Evolutionary conservation across 2,329 filamentous ascomycete species (phyloP), one percentile per base, ranked within the genome.

Genomic region (Blumeria hordei): DNA sequence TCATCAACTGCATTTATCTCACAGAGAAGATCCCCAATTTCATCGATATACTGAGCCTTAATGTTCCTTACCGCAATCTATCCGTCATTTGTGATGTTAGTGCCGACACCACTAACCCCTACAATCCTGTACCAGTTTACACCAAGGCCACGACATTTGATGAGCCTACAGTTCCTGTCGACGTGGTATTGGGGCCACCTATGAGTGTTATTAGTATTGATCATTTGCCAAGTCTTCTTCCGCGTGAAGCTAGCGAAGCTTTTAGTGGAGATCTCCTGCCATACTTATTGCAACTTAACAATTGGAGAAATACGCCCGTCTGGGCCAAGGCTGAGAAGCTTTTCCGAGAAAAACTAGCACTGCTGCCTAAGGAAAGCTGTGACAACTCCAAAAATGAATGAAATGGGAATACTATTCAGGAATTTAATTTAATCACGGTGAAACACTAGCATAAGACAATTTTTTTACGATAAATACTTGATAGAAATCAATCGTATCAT

Each of bases 1-100:
- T 88, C 66, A 74, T 92, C 67, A 93, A 92, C 72, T 88, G 83
- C 75, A 90, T 94, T 67, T 94, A 94, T 70, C 79, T 95, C 44
- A 78, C 74, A 58, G 72, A 78, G 61, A 77, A 81, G 66, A 88
- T 92, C 61, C 83, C 85, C 32, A 83, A 83, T 36, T 95, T 95
- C 66, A 76, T 94, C 65, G 80, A 85, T 68, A 65, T 73, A 58
- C 76, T 85, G 61, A 80, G 76, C 54, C 77, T 94, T 55, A 74
- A 80, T 59, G 70, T 74, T 43, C 72, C 82, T 3, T 74, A 74
- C 62, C 81, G 90, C 66, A 83, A 80, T 64, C 76, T 95, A 55
- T 78, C 77, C 55, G 85, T 93, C 47, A 77, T 93, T 58, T 86
- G 83, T 67, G 86, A 93, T 65, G 85, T 92, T 59, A 77, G 73